phyloP scores from a whole-genome alignment of 2,329 filamentous ascomycete genomes.

The Sporothrix pseudoabietina region DNA sequence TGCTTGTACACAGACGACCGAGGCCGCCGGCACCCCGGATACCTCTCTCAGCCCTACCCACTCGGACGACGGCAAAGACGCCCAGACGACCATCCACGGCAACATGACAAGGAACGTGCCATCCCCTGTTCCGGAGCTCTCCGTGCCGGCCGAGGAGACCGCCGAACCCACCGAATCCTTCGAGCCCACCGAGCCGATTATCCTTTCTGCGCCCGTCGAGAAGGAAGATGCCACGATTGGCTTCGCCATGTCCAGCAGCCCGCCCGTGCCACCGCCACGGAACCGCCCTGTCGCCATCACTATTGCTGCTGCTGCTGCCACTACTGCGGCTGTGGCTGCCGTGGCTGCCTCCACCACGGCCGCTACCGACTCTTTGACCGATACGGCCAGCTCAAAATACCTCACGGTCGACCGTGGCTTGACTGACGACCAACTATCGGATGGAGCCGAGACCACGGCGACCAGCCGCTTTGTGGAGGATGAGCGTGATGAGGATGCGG shows the following conservation, averaged over 20 bases:
- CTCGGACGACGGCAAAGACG: conserved; percentile 51
- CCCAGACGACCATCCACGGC: not conserved
- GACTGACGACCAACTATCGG: conserved; percentile 35
- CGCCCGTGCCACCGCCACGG: not conserved
- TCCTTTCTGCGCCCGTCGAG: not conserved
- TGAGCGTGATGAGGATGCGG: conserved; percentile 42
- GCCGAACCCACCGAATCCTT: not conserved
- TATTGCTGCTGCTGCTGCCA: not conserved
- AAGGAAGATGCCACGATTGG: not conserved
- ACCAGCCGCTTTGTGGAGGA: conserved; percentile 32
- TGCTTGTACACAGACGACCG: conserved; percentile 67
- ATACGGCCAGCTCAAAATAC: not conserved
- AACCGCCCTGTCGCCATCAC: conserved; percentile 2
- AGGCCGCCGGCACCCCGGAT: conserved; percentile 54
- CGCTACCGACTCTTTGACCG: conserved; percentile 1
- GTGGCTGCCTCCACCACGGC: not conserved
- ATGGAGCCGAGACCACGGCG: conserved; percentile 36
- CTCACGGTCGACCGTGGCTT: conserved; percentile 25
- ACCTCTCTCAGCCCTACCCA: conserved; percentile 58
- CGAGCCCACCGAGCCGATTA: not conserved
- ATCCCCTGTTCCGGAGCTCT: conserved; percentile 17
- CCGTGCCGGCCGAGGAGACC: conserved; percentile 4
- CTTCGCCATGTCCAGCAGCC: not conserved
- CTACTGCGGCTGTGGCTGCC: not conserved
- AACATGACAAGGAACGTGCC: not conserved